A percentile compares a stretch with the other conserved stretches of the same genome.
phyloP scores from a whole-genome alignment of 176 grass and related monocot genomes.

The Poa pratensis region DNA sequence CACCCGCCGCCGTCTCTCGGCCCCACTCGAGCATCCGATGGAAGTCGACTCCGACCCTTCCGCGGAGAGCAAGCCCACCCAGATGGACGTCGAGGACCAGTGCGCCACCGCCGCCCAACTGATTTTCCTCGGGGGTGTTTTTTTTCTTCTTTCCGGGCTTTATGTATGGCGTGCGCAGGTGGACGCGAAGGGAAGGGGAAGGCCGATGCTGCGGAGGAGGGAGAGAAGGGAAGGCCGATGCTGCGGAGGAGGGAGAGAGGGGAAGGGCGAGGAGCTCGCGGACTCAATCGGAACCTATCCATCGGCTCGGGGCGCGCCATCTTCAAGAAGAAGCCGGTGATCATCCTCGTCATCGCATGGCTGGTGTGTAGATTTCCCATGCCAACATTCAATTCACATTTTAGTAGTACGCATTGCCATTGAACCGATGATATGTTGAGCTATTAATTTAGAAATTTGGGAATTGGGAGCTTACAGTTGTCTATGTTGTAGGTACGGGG shows the following conservation, averaged over 20 bases:
- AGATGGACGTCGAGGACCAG: conserved; percentile 62
- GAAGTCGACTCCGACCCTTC: conserved; percentile 37
- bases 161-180: conserved; percentile 26
- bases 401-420: not conserved
- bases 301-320: conserved; percentile 50
- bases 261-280: conserved; percentile 64
- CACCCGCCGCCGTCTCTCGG: not conserved
- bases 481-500: conserved; percentile 62
- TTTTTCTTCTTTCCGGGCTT: not conserved
- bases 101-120: not conserved
- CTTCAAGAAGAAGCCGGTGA: conserved; percentile 92
- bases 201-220: conserved; percentile 21
- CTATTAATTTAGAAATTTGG: not conserved
- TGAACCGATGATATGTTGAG: not conserved
- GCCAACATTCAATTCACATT: not conserved
- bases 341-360: conserved; percentile 94
- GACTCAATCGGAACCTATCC: conserved; percentile 75
- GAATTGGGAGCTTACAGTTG: not conserved
- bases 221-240: conserved; percentile 50
- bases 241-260: too few species aligned
- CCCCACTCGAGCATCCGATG: conserved; percentile 14
- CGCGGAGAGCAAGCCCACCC: conserved; percentile 34
- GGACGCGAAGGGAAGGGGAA: conserved; percentile 44
- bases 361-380: conserved; percentile 49
- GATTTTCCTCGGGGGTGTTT: not conserved